Evolutionary conservation across 192 early-diverging fungal genomes (phyloP).

Genomic region (Piromyces finnis): DNA sequence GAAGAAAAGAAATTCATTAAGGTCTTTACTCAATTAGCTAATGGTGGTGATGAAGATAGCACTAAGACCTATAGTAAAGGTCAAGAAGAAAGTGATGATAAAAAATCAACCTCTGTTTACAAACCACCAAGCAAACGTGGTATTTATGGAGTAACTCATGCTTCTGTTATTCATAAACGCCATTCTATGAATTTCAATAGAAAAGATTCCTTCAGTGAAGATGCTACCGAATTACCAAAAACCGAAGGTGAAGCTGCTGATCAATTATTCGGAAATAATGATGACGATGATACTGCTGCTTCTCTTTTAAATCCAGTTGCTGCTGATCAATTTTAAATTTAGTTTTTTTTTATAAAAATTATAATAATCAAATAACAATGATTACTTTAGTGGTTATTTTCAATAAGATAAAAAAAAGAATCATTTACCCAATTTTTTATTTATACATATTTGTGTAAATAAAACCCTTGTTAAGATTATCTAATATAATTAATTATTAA

Average conservation of each 20-base stretch:
- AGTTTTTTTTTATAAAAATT: too few species aligned
- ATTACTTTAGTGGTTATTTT: too few species aligned
- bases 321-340: background rate
- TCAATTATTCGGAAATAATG: background rate
- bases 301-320: background rate
- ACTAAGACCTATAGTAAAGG: background rate
- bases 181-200: background rate
- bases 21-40: background rate
- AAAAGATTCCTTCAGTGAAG: background rate
- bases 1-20: background rate
- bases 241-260: background rate
- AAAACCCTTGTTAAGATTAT: too few species aligned
- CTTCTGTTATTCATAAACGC: background rate
- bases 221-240: background rate
- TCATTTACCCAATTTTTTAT: too few species aligned
- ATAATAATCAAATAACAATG: too few species aligned
- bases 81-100: background rate
- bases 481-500: too few species aligned
- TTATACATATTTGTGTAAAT: too few species aligned
- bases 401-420: too few species aligned
- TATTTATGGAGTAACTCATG: background rate
- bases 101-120: background rate
- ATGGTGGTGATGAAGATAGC: background rate
- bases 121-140: background rate
- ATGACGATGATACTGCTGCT: background rate